A percentile compares a stretch with the other conserved stretches of the same genome.
Conservation (phyloP, 352 stramenopile genomes). For the Phytopythium sindhum region DNA sequence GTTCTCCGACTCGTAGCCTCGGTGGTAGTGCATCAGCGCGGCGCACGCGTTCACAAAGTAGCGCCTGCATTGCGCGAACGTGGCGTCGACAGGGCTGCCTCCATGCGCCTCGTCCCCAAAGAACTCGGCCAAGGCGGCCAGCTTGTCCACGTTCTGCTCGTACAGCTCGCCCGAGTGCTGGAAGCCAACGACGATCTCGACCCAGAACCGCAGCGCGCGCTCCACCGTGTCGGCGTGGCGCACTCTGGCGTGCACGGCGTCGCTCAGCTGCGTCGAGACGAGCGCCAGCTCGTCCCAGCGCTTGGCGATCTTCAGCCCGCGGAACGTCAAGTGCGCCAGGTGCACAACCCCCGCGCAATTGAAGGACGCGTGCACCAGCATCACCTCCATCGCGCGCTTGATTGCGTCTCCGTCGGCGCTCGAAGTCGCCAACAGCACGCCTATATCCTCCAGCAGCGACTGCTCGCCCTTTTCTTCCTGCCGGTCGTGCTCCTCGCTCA, state of each 20-base stretch:
- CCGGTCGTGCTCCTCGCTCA: conserved; percentile 19
- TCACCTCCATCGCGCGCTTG: conserved; percentile 30
- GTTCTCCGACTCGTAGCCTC: conserved; percentile 61
- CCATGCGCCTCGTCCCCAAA: conserved; percentile 31
- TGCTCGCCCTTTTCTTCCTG: background rate
- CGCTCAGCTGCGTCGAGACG: conserved; percentile 35
- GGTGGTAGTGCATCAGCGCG: conserved; percentile 59
- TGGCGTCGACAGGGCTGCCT: conserved; percentile 14
- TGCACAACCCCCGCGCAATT: conserved; percentile 40
- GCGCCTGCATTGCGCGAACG: background rate
- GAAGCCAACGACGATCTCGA: conserved; percentile 65
- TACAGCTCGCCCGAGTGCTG: conserved; percentile 74
- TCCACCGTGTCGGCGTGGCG: conserved; percentile 13
- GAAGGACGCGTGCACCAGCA: conserved; percentile 35
- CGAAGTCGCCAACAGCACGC: conserved; percentile 58
- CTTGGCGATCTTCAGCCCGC: conserved; percentile 71
- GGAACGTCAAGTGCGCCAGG: conserved; percentile 53
- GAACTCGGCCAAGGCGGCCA: conserved; percentile 40
- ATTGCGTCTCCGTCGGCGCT: conserved; percentile 21
- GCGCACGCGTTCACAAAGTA: conserved; percentile 37
- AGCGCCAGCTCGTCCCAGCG: conserved; percentile 57
- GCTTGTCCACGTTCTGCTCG: conserved; percentile 31
- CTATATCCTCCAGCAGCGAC: conserved; percentile 43
- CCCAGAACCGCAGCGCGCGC: conserved; percentile 47
- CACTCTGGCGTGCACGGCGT: conserved; percentile 40